phyloP scores from a whole-genome alignment of 2,329 filamentous ascomycete species.

The Paraphoma sp. region DNA sequence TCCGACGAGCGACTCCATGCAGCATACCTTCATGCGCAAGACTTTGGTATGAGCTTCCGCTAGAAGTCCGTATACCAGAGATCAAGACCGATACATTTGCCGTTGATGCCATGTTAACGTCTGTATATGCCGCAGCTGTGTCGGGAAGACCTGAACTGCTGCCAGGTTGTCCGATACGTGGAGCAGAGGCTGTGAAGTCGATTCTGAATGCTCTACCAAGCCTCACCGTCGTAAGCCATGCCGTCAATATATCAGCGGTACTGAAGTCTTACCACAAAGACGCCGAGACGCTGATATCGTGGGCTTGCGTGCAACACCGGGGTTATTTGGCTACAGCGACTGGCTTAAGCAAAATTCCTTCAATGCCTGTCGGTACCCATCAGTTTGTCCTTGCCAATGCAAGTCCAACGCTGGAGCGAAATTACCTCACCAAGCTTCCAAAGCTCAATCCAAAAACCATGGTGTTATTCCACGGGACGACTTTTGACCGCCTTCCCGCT shows the following conservation, averaged over 20 bases:
- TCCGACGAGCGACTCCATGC: constrained; percentile 36
- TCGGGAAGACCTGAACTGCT: constrained; percentile 29
- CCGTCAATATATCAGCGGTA: constrained; percentile 18
- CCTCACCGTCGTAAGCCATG: constrained; percentile 24
- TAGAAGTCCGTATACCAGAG: constrained; percentile 40
- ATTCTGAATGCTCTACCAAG: constrained; percentile 37
- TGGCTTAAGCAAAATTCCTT: constrained; percentile 33
- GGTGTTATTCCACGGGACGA: constrained; percentile 44
- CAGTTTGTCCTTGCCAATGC: constrained; percentile 44
- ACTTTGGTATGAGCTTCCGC: constrained; percentile 31
- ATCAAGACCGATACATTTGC: constrained; percentile 35
- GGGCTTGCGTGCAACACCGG: constrained; percentile 37
- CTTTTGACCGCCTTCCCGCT: constrained; percentile 38
- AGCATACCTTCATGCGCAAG: constrained; percentile 18
- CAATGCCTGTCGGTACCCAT: constrained; percentile 33
- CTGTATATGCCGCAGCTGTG: constrained; percentile 35
- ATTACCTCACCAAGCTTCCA: constrained; percentile 21
- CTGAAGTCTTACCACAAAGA: constrained; percentile 21
- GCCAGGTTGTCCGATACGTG: constrained; percentile 32
- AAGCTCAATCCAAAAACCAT: constrained; percentile 15
- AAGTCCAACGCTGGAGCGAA: constrained; percentile 30
- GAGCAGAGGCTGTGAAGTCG: constrained; percentile 11
- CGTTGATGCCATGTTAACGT: constrained; percentile 37
- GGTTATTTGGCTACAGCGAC: constrained; percentile 38
- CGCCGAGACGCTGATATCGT: constrained; percentile 36